phyloP scores from a whole-genome alignment of 73 alveolate genomes.

The Paramecium pentaurelia region DNA sequence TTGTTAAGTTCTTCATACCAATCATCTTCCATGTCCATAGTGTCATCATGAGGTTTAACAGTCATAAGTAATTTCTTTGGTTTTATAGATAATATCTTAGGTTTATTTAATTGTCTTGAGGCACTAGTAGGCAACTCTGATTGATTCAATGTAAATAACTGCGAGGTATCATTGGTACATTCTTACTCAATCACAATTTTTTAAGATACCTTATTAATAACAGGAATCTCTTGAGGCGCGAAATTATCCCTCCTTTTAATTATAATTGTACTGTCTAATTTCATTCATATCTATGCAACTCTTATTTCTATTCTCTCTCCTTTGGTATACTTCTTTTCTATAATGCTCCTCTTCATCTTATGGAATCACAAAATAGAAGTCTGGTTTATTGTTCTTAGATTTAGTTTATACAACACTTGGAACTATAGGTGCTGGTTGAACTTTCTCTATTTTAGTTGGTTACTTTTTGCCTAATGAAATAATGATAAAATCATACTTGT shows the following conservation, averaged over 20 bases:
- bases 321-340: not conserved
- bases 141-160: not conserved
- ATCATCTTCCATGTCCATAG: slow-evolving; percentile 9
- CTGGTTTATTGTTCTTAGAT: not conserved
- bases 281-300: slow-evolving; percentile 27
- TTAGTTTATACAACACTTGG: not conserved
- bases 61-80: not conserved
- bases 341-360: not conserved
- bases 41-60: not conserved
- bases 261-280: not conserved
- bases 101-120: not conserved
- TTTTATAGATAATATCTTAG: not conserved
- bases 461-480: not conserved
- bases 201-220: slow-evolving; percentile 39
- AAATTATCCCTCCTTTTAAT: slow-evolving; percentile 31
- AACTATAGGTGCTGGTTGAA: not conserved
- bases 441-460: not conserved
- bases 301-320: not conserved
- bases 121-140: not conserved
- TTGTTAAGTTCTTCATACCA: not conserved
- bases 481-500: not conserved
- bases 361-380: not conserved
- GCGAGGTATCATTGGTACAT: not conserved
- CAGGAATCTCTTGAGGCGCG: slow-evolving; percentile 36
- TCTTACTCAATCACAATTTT: slow-evolving; percentile 39